These are phyloP conservation scores for Plasmodium blacklocki DNA, from an alignment of 169 alveolate genomes.

Conservation along the genomic window DNA sequence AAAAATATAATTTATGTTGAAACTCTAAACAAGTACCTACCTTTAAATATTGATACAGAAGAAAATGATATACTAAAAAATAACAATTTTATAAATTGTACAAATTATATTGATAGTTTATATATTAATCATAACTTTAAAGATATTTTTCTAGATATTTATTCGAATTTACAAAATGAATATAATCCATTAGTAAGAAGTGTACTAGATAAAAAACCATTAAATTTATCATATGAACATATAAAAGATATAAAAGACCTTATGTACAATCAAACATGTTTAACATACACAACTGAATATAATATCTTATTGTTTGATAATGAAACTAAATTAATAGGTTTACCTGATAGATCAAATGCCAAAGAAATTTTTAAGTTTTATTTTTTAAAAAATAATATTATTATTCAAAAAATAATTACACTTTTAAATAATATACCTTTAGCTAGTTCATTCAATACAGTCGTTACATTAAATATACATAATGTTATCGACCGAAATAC, in stretches of 20 bases:
- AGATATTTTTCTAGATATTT: slow-evolving; percentile 12
- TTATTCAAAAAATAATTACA: slow-evolving; percentile 7
- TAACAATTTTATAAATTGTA: slow-evolving; percentile 7
- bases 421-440: slow-evolving; percentile 12
- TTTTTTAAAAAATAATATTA: slow-evolving; percentile 21
- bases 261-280: background rate
- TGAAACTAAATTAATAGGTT: slow-evolving; percentile 9
- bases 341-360: slow-evolving; percentile 41
- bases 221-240: slow-evolving; percentile 9
- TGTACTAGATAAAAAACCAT: slow-evolving; percentile 6
- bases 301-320: slow-evolving; percentile 19
- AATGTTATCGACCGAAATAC: background rate
- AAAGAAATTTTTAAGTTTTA: slow-evolving; percentile 24
- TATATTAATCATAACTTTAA: slow-evolving; percentile 32
- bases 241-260: background rate
- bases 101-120: slow-evolving; percentile 21
- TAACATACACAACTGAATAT: slow-evolving; percentile 8
- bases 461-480: slow-evolving; percentile 14
- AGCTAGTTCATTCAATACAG: slow-evolving; percentile 21
- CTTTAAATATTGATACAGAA: background rate
- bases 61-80: slow-evolving; percentile 20
- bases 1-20: background rate
- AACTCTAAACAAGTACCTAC: background rate
- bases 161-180: slow-evolving; percentile 14
- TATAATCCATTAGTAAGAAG: slow-evolving; percentile 19